Evolutionary conservation across 192 early-diverging fungal genomes (phyloP).

Genomic region (Spizellomyces punctatus): DNA sequence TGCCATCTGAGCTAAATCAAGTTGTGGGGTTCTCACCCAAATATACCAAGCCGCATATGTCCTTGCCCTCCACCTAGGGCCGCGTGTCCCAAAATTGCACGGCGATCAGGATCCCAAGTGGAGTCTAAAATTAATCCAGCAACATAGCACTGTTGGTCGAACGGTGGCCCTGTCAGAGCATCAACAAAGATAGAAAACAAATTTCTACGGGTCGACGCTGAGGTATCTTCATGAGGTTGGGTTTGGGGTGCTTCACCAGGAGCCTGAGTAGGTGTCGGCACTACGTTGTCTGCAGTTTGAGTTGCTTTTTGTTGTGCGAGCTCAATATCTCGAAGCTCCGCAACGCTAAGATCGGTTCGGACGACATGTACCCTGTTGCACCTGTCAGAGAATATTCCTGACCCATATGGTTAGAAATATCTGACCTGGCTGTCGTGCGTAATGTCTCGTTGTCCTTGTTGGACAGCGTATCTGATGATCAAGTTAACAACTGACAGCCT

Average conservation of each 20-base stretch:
- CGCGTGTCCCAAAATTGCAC: conserved; percentile 61
- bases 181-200: not conserved
- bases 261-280: too few species aligned
- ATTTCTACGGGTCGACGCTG: not conserved
- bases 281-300: too few species aligned
- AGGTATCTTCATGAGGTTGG: not conserved
- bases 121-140: not conserved
- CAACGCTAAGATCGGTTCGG: too few species aligned
- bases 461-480: not conserved
- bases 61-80: conserved; percentile 65
- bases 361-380: too few species aligned
- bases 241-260: not conserved
- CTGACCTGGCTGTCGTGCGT: not conserved
- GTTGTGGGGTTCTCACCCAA: conserved; percentile 49
- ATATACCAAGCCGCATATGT: conserved; percentile 59
- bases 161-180: not conserved
- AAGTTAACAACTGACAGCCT: not conserved
- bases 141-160: not conserved
- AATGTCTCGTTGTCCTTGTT: not conserved
- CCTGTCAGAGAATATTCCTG: too few species aligned
- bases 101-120: conserved; percentile 1
- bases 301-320: too few species aligned
- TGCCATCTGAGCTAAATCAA: conserved; percentile 53
- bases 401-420: not conserved
- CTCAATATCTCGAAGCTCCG: too few species aligned